Evolutionary conservation across 495 filamentous ascomycete species (phyloP).

Genomic region (Hyaloscypha hepaticicola): DNA sequence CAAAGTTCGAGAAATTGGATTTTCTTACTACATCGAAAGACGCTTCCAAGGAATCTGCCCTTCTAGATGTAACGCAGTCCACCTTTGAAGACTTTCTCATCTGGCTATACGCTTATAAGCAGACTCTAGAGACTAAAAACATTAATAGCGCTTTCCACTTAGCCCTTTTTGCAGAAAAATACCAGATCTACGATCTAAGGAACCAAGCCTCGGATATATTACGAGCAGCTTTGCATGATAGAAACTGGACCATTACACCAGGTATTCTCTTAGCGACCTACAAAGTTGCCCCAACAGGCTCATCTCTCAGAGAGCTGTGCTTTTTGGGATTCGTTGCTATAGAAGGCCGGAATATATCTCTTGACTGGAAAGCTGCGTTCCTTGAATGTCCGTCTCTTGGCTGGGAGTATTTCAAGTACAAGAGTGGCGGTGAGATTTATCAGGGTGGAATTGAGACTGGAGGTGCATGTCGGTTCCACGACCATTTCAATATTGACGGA

Average conservation of each 20-base stretch:
- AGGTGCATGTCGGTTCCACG: slow-evolving; percentile 6
- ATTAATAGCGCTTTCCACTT: neutral
- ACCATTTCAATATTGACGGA: neutral
- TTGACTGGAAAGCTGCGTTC: neutral
- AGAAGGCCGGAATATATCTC: neutral
- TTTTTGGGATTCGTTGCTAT: neutral
- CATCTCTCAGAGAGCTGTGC: neutral
- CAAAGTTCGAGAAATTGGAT: neutral
- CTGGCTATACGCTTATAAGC: slow-evolving; percentile 7
- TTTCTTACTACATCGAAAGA: neutral
- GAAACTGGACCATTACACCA: neutral
- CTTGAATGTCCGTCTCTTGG: neutral
- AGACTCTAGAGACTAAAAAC: neutral
- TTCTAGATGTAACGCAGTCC: neutral
- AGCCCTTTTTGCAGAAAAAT: slow-evolving; percentile 1
- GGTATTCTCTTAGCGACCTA: neutral
- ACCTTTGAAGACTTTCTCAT: slow-evolving; percentile 12
- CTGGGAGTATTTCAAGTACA: slow-evolving; percentile 1
- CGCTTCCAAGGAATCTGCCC: neutral
- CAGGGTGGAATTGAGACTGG: neutral
- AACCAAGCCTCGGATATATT: slow-evolving; percentile 7
- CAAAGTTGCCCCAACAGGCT: neutral
- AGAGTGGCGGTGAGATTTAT: neutral
- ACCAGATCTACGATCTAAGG: slow-evolving; percentile 7
- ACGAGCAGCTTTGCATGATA: neutral